Base-by-base conservation (phyloP, 345 rosid species). In the Combretum micranthum region DNA sequence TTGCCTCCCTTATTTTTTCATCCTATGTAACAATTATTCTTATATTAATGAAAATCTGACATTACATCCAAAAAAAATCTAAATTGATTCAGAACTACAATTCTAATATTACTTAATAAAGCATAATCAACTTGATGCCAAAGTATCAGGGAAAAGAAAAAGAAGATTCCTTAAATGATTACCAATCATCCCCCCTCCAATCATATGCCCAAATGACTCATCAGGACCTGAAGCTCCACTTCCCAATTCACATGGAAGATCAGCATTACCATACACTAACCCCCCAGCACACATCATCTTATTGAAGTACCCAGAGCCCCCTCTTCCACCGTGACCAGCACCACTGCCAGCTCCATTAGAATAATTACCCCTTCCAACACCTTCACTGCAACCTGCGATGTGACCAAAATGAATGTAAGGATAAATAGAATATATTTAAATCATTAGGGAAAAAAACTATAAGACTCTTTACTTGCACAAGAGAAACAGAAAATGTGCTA, bases 151-250 rank as follows among this genome's bases (percentile, higher is more conserved):
- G n/a, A 47, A 53, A 56, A 44, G 32, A 20, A 25, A 25, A 42
- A 44, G 60, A 68, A 47, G 47, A 43, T 58, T 61, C 25, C 51
- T 49, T 26, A 63, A 63, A 64, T 44, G 59, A 57, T 60, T 79
- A 92, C 98, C 96, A 32, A 88, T 86, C 88, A 92, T 92, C 59
- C 98, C 98, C 53, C 98, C 98, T 57, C 98, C 98, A 74, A 74
- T 59, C 46, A 75, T 83, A 76, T 71, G 77, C 44, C 83, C 83
- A 66, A 78, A 77, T 14, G 86, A 83, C 59, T 63, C 71, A 69
- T 80, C 75, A 43, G 96, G 96, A 53, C 89, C 90, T 65, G 77
- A 83, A 55, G 96, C 83, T 72, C 98, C 98, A 64, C 98, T 92
- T 55, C 98, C 98, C 77, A 86, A 72, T 67, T 92, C 96, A 26